These are phyloP conservation scores for Paecilomyces sp. DNA, from an alignment of 2,329 filamentous ascomycete genomes.

Conservation along the genomic window DNA sequence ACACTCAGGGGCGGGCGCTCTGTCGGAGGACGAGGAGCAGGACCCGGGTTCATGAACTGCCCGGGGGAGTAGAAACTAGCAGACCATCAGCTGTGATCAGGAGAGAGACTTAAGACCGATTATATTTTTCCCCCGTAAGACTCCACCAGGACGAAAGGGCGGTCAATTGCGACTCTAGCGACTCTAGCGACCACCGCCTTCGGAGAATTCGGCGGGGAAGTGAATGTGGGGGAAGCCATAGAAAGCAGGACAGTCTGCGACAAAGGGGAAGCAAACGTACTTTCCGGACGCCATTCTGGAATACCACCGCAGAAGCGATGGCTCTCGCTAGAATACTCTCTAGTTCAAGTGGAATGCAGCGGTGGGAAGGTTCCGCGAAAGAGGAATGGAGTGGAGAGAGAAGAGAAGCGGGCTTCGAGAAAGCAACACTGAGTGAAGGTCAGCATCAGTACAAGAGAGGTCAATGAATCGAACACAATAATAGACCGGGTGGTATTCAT, in stretches of 20 bases:
- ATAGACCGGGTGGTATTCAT: background rate
- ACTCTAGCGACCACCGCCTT: background rate
- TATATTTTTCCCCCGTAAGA: background rate
- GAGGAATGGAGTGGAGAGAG: background rate
- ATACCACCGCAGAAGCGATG: background rate
- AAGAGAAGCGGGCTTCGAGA: background rate
- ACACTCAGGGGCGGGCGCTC: slow-evolving; percentile 76
- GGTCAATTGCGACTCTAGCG: background rate
- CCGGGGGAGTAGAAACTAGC: slow-evolving; percentile 54
- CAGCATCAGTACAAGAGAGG: background rate
- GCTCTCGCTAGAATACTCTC: background rate
- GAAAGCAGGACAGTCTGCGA: background rate
- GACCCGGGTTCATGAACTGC: slow-evolving; percentile 93
- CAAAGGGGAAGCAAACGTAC: background rate
- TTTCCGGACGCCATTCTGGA: background rate
- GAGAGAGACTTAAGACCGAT: background rate
- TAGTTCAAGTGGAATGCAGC: background rate
- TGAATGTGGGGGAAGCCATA: background rate
- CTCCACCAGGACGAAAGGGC: background rate
- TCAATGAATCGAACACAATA: background rate
- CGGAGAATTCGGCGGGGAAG: background rate
- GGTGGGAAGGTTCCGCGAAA: background rate
- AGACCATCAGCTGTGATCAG: slow-evolving; percentile 2
- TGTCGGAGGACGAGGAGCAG: slow-evolving; percentile 81
- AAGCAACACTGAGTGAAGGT: background rate